These are phyloP conservation scores for Penicillium paxilli DNA, from an alignment of 495 filamentous ascomycete species.

Conservation along the genomic window DNA sequence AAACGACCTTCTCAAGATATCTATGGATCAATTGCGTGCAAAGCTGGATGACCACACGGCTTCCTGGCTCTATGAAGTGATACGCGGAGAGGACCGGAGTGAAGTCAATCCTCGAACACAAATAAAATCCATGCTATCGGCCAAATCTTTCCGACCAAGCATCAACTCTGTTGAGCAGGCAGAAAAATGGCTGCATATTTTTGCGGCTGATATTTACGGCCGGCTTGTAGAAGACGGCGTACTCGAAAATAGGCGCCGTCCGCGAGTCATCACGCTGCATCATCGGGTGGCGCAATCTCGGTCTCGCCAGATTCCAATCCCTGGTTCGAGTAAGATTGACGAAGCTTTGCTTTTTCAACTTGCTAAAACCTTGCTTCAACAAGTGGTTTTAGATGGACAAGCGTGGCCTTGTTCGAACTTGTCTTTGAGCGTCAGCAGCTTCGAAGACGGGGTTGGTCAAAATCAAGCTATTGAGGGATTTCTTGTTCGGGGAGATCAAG, in stretches of 20 bases:
- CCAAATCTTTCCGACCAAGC: conserved; percentile 88
- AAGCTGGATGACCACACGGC: conserved; percentile 86
- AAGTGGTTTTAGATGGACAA: conserved; percentile 72
- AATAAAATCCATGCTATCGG: conserved; percentile 97
- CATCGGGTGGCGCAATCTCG: conserved; percentile 70
- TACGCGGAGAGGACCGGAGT: conserved; percentile 81
- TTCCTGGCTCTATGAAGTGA: conserved; percentile 80
- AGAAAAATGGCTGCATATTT: conserved; percentile 84
- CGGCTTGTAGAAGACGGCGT: conserved; percentile 91
- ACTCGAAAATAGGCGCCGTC: conserved; percentile 82
- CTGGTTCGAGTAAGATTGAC: conserved; percentile 68
- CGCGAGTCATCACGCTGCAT: conserved; percentile 80
- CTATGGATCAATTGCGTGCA: conserved; percentile 75
- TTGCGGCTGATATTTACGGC: conserved; percentile 88
- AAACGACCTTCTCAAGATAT: conserved; percentile 68
- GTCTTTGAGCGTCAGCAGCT: conserved; percentile 80
- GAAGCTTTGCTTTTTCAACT: conserved; percentile 74
- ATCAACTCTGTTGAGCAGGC: conserved; percentile 82
- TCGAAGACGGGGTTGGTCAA: conserved; percentile 80
- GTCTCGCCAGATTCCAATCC: conserved; percentile 74
- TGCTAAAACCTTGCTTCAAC: conserved; percentile 71
- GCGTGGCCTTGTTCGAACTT: conserved; percentile 88
- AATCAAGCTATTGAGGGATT: conserved; percentile 88
- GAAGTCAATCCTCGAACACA: conserved; percentile 90
- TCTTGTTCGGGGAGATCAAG: conserved; percentile 75